Percentiles rank a stretch among this genome's conserved stretches.
These are phyloP conservation scores for Penicillium tannophilum DNA, from an alignment of 495 filamentous ascomycete genomes.

Conservation along the genomic window DNA sequence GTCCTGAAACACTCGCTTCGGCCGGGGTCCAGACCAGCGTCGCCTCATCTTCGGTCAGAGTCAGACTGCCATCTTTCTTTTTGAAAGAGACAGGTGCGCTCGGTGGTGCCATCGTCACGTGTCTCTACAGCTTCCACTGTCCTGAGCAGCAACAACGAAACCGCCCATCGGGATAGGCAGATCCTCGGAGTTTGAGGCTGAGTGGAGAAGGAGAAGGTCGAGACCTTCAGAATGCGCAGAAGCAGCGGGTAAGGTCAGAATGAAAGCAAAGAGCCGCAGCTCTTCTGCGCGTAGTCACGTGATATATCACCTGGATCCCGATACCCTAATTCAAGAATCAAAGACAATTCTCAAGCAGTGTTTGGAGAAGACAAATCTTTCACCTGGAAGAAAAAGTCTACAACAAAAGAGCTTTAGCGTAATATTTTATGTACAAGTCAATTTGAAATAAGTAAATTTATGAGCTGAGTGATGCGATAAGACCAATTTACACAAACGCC, in stretches of 20 bases:
- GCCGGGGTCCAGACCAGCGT: slow-evolving; percentile 78
- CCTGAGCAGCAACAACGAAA: slow-evolving; percentile 37
- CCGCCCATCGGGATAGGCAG: slow-evolving; percentile 48
- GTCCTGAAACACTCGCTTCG: slow-evolving; percentile 50
- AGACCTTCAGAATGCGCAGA: slow-evolving; percentile 24
- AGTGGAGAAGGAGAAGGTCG: slow-evolving; percentile 32
- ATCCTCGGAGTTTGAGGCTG: slow-evolving; percentile 27
- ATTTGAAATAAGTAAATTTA: slow-evolving; percentile 4
- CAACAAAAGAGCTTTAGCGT: not conserved
- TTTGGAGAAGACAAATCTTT: not conserved
- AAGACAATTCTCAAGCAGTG: not conserved
- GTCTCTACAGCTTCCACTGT: slow-evolving; percentile 49
- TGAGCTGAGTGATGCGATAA: slow-evolving; percentile 25
- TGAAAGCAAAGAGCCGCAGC: slow-evolving; percentile 8
- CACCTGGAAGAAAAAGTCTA: not conserved
- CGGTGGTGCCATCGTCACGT: slow-evolving; percentile 56
- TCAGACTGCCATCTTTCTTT: slow-evolving; percentile 91
- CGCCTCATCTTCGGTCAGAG: slow-evolving; percentile 66
- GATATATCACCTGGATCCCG: not conserved
- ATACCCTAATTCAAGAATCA: slow-evolving; percentile 1
- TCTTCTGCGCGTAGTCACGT: slow-evolving; percentile 4
- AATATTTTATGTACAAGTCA: not conserved
- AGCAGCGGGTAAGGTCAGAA: slow-evolving; percentile 18
- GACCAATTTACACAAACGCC: slow-evolving; percentile 16
- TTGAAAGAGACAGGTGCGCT: slow-evolving; percentile 82